Base-by-base conservation (phyloP, 345 rosid genomes). In the Kandelia obovata region DNA sequence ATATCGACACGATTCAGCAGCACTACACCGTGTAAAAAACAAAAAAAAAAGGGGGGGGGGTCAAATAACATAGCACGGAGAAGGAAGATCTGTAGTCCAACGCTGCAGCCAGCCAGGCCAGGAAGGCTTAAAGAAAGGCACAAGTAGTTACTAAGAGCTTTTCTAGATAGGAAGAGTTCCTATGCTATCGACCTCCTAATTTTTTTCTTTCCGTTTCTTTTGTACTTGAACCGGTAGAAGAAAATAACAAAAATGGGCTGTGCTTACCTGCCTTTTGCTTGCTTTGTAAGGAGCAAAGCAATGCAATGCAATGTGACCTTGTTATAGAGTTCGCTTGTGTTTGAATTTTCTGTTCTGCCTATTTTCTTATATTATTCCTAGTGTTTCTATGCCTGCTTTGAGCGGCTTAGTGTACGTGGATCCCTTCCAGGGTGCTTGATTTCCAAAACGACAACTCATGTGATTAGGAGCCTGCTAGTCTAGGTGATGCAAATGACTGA, bases 1-100 rank as follows among this genome's bases (percentile, higher is more conserved):
- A 88, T 67, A 90, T 88, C 26, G 94, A 90, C 57, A 85, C 94
- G 3, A 88, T 87, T 65, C 83, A 88, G 79, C 92, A 89, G 78
- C 91, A 90, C 73, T 90, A 90, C 72, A 90, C 96, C 5, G 89
- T 90, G 66, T 90, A 69, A 81, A 57, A 49, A 68, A 55, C 27
- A 31, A 28, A 28, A 28, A 28, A 28, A 2, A 3, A 2, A 28
- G 3, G 3, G 3, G 4, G 0, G 3, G 3, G 4, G 31, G 72
- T 15, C 49, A 21, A 6, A 52, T 13, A 56, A 20, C 59, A 31
- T 56, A 56, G 26, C 28, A 4, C 28, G 5, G 31, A 56, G 58
- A n/a, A 10, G 26, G 31, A 9, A 55, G 58, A 21, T 56, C 16
- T 56, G 59, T 19, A 5, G 59, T 25, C 16, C 31, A 56, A 56